A percentile compares a stretch with the other conserved stretches of the same genome.
Conservation (phyloP, 2,329 filamentous ascomycete species). For the Paecilomyces niveus region DNA sequence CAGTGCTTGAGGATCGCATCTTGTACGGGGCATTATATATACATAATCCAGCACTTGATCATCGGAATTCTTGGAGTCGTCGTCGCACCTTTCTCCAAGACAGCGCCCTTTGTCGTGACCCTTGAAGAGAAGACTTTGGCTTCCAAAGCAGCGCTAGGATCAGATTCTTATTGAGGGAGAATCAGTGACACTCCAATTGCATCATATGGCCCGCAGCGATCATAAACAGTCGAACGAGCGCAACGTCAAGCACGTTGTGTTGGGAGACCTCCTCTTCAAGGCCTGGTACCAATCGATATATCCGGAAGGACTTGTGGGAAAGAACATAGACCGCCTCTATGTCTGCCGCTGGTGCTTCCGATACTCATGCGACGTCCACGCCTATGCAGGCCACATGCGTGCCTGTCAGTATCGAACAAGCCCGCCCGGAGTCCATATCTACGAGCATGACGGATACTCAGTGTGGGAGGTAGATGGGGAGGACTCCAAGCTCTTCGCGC, state of each 20-base stretch:
- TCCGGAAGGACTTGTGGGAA: slow-evolving; percentile 56
- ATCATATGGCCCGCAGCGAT: slow-evolving; percentile 21
- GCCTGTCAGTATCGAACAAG: slow-evolving; percentile 49
- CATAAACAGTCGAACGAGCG: slow-evolving; percentile 47
- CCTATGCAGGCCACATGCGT: slow-evolving; percentile 32
- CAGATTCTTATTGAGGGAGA: not conserved
- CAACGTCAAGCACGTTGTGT: slow-evolving; percentile 79
- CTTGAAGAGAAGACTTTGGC: not conserved
- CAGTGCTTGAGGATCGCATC: not conserved
- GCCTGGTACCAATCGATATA: slow-evolving; percentile 95
- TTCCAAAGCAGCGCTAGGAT: not conserved
- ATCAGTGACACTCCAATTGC: not conserved
- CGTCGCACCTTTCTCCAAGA: not conserved
- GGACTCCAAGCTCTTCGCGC: slow-evolving; percentile 79
- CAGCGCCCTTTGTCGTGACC: not conserved
- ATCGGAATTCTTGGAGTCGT: not conserved
- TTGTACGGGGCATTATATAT: not conserved
- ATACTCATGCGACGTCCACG: slow-evolving; percentile 54
- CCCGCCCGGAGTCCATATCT: slow-evolving; percentile 66
- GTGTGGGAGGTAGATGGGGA: slow-evolving; percentile 93
- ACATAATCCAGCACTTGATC: not conserved
- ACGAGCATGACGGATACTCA: slow-evolving; percentile 71
- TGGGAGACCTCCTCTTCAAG: slow-evolving; percentile 76
- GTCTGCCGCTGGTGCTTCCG: slow-evolving; percentile 94
- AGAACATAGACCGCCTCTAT: slow-evolving; percentile 58